These are phyloP conservation scores for Oryza officinalis DNA, from an alignment of 176 grass and related monocot genomes.

Conservation along the genomic window DNA sequence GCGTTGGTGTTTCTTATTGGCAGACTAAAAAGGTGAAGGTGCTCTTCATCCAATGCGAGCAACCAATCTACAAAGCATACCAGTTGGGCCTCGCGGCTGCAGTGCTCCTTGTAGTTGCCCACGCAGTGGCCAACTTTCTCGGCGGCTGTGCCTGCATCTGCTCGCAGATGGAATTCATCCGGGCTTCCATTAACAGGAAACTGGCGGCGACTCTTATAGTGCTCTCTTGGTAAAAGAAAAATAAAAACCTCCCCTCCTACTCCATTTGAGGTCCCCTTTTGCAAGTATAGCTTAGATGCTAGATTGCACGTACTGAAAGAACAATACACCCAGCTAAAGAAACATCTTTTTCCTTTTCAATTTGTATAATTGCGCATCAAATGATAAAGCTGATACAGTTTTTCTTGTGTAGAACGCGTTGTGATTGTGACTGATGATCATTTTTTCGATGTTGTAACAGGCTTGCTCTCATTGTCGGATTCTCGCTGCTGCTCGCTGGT, in stretches of 20 bases:
- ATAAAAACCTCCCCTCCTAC: too few species aligned
- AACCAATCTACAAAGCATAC: constrained; percentile 74
- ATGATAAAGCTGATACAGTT: not conserved
- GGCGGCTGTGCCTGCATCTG: constrained; percentile 83
- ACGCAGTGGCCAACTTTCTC: constrained; percentile 70
- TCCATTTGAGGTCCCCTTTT: too few species aligned
- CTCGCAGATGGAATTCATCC: constrained; percentile 69
- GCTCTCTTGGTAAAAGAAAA: constrained; percentile 96
- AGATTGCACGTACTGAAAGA: too few species aligned
- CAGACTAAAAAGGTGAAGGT: constrained; percentile 67
- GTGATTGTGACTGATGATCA: not conserved
- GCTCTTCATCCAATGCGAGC: constrained; percentile 86
- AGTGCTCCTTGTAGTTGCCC: constrained; percentile 65
- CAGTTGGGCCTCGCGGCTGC: constrained; percentile 79
- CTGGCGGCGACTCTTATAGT: constrained; percentile 64
- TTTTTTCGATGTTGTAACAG: constrained; percentile 25
- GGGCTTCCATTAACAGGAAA: constrained; percentile 75
- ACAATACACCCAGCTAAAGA: not conserved
- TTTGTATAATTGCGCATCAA: too few species aligned
- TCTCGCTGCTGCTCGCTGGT: constrained; percentile 70
- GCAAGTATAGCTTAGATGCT: not conserved
- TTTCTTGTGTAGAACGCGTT: not conserved
- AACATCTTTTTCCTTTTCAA: not conserved
- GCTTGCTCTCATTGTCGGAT: constrained; percentile 69
- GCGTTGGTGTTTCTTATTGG: constrained; percentile 2